Conservation (phyloP, 1,139 yeast genomes). For the Scheffersomyces parashehatae region DNA sequence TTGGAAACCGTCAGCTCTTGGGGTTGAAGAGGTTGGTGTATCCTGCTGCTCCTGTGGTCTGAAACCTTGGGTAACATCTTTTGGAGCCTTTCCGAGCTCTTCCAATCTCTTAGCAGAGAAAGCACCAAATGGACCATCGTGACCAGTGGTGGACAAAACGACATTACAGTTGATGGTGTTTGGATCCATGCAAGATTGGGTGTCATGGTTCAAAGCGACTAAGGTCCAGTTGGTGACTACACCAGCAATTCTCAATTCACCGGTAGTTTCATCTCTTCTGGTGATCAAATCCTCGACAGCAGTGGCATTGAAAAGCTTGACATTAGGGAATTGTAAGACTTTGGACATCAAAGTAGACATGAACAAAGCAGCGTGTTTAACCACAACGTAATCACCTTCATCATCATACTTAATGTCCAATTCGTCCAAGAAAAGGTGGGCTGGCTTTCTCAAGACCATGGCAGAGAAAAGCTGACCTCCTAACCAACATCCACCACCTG, state of each 20-base stretch:
- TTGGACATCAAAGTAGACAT: slow-evolving; percentile 72
- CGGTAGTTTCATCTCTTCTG: slow-evolving; percentile 55
- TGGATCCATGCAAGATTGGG: slow-evolving; percentile 84
- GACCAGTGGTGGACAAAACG: slow-evolving; percentile 74
- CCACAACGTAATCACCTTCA: slow-evolving; percentile 79
- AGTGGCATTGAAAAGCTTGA: slow-evolving; percentile 77
- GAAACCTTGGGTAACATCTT: slow-evolving; percentile 20
- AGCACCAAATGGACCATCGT: slow-evolving; percentile 87
- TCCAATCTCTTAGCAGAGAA: slow-evolving; percentile 59
- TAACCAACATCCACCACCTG: slow-evolving; percentile 82
- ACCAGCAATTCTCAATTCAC: slow-evolving; percentile 69
- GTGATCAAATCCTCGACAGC: slow-evolving; percentile 82
- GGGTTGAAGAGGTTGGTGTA: slow-evolving; percentile 16
- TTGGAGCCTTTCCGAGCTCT: slow-evolving; percentile 30
- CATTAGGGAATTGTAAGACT: slow-evolving; percentile 71
- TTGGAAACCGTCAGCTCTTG: slow-evolving; percentile 42
- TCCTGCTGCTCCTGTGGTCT: slow-evolving; percentile 10
- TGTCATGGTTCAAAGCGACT: slow-evolving; percentile 74
- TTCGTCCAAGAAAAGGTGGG: slow-evolving; percentile 65
- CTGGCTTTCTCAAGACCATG: slow-evolving; percentile 80
- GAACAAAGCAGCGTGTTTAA: slow-evolving; percentile 78
- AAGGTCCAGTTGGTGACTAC: slow-evolving; percentile 84
- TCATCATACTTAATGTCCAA: slow-evolving; percentile 70
- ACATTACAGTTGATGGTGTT: slow-evolving; percentile 75
- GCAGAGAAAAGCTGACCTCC: slow-evolving; percentile 83